Evolutionary conservation across 73 alveolate species (phyloP).

Genomic region (Symbiodinium natans): DNA sequence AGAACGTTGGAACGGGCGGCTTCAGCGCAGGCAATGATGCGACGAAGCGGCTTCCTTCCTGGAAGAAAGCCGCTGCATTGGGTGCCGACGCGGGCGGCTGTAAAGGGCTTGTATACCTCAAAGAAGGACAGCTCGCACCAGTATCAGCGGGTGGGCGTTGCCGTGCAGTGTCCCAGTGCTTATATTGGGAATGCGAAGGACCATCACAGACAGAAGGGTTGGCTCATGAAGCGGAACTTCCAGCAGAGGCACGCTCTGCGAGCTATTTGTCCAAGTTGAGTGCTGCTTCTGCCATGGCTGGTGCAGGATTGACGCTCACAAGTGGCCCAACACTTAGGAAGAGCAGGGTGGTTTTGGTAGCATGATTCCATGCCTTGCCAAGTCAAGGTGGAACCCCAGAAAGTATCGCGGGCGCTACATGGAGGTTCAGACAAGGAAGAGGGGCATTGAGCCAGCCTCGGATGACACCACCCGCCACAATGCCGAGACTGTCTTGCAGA

Average conservation of each 20-base stretch:
- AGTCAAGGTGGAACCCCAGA: conserved; percentile 62
- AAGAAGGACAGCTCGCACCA: conserved; percentile 53
- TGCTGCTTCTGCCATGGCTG: too few species aligned
- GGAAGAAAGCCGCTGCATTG: conserved; percentile 52
- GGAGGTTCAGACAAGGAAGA: conserved; percentile 62
- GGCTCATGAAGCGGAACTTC: conserved; percentile 46
- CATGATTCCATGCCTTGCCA: background rate
- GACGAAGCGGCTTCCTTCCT: conserved; percentile 26
- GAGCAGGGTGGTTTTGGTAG: background rate
- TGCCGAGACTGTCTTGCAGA: too few species aligned
- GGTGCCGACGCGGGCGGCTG: conserved; percentile 12
- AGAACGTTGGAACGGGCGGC: too few species aligned
- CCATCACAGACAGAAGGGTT: conserved; percentile 52
- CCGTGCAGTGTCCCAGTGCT: background rate
- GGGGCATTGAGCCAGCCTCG: conserved; percentile 49
- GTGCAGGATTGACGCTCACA: conserved; percentile 42
- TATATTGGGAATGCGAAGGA: conserved; percentile 21
- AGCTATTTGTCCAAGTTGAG: too few species aligned
- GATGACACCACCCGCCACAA: background rate
- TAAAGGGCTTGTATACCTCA: conserved; percentile 25
- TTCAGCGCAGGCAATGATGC: conserved; percentile 40
- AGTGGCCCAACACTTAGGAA: conserved; percentile 11
- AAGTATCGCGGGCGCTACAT: conserved; percentile 90
- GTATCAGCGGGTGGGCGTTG: too few species aligned
- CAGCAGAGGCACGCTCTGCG: conserved; percentile 8